Evolutionary conservation across 2,329 filamentous ascomycete genomes (phyloP), one percentile per base, ranked within the genome.

Genomic region (Escovopsis sp.): DNA sequence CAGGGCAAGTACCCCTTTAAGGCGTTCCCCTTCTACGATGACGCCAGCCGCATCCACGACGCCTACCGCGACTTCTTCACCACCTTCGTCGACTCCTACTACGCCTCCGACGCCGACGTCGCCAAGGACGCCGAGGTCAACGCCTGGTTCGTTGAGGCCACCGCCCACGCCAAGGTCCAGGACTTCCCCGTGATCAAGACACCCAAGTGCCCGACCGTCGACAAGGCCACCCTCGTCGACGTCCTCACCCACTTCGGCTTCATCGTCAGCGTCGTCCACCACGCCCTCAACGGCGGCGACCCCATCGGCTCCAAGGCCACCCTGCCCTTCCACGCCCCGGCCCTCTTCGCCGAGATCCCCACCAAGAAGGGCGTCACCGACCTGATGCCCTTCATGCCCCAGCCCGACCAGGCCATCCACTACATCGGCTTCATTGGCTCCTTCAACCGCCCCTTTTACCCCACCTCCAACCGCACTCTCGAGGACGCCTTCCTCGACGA

Each of bases 81-180:
- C 9, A 37, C 51, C 3, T 62, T 64, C 38, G 51, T 66, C n/a
- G 45, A 58, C 27, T 57, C 62, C 0, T 66, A 63, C 48, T 68
- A 68, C 47, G 4, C 38, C 2, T 43, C 42, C 19, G 49, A 58
- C 32, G 33, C 35, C 2, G 47, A 46, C 6, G 41, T 67, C 9
- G 34, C 36, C 1, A 35, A 37, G 4, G 65, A 68, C 41, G 16
- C 31, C 1, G 64, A 68, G 39, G 44, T 68, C 1, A 55, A 61
- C 36, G 49, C 49, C n/a, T 68, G 63, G 63, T 51, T 62, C 19
- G 31, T 34, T 2, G 63, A 68, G 48, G 58, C 57, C 17, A 54
- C 48, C 33, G 49, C 46, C 2, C 39, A 43, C 1, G 62, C 61
- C 0, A 34, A 52, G 36, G 53, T 53, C 1, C 45, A 58, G 21